These are phyloP conservation scores for Rubroboletus satanas DNA, from an alignment of 768 basidiomycete species.

Conservation along the genomic window DNA sequence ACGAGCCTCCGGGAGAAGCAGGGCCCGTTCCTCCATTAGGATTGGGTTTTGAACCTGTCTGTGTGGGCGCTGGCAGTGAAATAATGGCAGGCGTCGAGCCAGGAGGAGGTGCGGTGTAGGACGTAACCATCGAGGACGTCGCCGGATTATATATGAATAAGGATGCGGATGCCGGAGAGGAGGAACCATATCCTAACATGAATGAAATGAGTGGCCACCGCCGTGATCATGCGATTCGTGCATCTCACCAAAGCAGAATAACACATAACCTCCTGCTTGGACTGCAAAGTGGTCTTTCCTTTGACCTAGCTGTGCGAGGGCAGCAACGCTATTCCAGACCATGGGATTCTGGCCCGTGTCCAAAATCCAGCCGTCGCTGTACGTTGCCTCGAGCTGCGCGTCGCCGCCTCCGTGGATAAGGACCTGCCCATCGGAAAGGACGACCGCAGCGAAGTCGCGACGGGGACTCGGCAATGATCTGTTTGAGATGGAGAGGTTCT, in stretches of 20 bases:
- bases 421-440: constrained; percentile 49
- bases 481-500: constrained; percentile 35
- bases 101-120: constrained; percentile 36
- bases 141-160: constrained; percentile 49
- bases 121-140: constrained; percentile 38
- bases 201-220: constrained; percentile 14
- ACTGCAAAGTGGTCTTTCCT: constrained; percentile 76
- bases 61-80: constrained; percentile 35
- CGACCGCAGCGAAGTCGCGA: constrained; percentile 56
- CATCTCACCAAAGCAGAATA: constrained; percentile 75
- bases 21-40: constrained; percentile 9
- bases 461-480: constrained; percentile 52
- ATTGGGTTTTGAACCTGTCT: constrained; percentile 23
- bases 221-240: background rate
- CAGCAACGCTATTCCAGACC: constrained; percentile 53
- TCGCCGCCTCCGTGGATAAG: constrained; percentile 80
- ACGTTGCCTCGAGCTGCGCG: constrained; percentile 47
- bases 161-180: constrained; percentile 43
- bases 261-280: constrained; percentile 51
- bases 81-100: constrained; percentile 27
- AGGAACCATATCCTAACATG: constrained; percentile 29
- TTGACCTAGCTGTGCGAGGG: constrained; percentile 54
- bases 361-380: constrained; percentile 68
- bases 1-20: constrained; percentile 4
- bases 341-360: constrained; percentile 54